A percentile compares a stretch with the other conserved stretches of the same genome.
These are phyloP conservation scores for Pseudogymnoascus sp. DNA, from an alignment of 2,329 filamentous ascomycete genomes.

Conservation along the genomic window DNA sequence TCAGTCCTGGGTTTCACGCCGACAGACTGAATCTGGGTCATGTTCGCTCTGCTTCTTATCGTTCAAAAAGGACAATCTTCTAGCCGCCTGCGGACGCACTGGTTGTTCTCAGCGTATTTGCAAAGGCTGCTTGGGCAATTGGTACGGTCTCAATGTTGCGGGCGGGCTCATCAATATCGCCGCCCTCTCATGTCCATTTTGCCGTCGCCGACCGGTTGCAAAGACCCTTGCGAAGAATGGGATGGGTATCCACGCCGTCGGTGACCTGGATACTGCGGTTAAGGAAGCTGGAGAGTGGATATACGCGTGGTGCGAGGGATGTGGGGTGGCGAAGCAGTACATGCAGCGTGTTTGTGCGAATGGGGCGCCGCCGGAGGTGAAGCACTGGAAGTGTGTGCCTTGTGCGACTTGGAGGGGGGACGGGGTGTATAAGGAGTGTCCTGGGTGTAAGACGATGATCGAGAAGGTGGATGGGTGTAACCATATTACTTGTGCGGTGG, in stretches of 20 bases:
- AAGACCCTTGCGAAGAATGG: background rate
- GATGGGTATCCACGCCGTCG: background rate
- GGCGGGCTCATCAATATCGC: background rate
- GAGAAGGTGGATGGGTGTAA: background rate
- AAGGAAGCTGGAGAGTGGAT: background rate
- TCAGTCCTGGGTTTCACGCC: background rate
- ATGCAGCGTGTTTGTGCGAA: background rate
- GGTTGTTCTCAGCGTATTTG: background rate
- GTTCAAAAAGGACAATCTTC: background rate
- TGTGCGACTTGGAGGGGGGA: background rate
- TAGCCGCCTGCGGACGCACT: background rate
- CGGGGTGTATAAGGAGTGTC: background rate
- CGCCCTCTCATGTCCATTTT: background rate
- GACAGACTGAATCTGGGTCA: background rate
- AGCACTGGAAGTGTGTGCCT: background rate
- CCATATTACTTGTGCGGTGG: slow-evolving; percentile 31
- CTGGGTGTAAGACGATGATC: background rate
- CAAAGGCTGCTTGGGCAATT: background rate
- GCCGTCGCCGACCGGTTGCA: background rate
- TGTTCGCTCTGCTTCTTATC: background rate
- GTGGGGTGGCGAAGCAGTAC: background rate
- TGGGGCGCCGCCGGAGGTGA: background rate
- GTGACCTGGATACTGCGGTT: background rate
- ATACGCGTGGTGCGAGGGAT: slow-evolving; percentile 25
- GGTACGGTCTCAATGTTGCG: background rate